Evolutionary conservation across 2,329 filamentous ascomycete species (phyloP).

Genomic region (Incumbomyces delicatus): DNA sequence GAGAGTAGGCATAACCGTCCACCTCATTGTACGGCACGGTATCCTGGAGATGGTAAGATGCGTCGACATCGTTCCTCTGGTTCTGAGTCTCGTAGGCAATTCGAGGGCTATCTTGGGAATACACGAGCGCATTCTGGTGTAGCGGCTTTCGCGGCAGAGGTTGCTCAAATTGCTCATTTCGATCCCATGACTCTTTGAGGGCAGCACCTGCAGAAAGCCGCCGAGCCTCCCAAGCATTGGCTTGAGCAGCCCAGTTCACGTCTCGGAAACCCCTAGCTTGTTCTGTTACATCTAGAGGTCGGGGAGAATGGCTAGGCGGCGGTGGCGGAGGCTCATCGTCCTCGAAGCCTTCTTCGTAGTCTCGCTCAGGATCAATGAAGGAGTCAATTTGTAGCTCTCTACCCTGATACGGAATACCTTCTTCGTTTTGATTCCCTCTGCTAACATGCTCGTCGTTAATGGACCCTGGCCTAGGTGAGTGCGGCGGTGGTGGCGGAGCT

Average conservation of each 20-base stretch:
- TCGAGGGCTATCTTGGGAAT: no score
- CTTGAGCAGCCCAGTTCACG: conserved; percentile 15
- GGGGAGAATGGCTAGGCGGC: conserved; percentile 19
- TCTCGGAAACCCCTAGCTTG: background rate
- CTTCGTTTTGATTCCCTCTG: no score
- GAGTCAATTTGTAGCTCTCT: no score
- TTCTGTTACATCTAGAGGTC: conserved; percentile 14
- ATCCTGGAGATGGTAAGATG: no score
- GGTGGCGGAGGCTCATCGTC: conserved; percentile 14
- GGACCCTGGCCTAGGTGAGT: conserved; percentile 15
- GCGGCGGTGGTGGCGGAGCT: conserved; percentile 17
- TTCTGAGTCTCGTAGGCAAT: no score
- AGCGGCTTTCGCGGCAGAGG: no score
- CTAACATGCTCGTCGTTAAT: conserved; percentile 10
- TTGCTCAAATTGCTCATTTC: no score
- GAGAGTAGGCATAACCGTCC: no score
- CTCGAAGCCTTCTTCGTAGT: conserved; percentile 1
- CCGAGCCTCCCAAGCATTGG: conserved; percentile 14
- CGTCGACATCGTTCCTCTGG: no score
- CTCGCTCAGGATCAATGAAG: background rate
- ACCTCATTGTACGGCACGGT: no score
- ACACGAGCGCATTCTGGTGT: no score
- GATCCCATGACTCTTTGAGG: conserved; percentile 6
- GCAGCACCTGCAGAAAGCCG: conserved; percentile 10
- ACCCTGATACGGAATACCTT: no score